Evolutionary conservation across 2,329 filamentous ascomycete species (phyloP).

Genomic region (Aureobasidium sp.): DNA sequence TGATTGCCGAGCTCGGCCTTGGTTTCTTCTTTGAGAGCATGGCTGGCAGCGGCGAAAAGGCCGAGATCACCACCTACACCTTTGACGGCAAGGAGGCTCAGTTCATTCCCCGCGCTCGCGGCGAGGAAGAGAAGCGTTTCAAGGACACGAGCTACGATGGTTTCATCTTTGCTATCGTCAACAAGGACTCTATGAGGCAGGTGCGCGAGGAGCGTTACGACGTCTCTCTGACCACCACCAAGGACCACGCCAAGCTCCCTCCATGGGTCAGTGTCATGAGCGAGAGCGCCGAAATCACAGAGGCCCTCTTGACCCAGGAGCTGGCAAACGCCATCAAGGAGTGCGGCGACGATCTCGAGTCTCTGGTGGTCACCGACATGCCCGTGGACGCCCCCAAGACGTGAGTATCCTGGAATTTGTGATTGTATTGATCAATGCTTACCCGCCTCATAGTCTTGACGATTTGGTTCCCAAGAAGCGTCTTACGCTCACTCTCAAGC

Average conservation of each 20-base stretch:
- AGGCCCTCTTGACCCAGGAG: conserved; percentile 79
- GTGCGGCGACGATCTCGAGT: conserved; percentile 71
- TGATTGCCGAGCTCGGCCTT: conserved; percentile 59
- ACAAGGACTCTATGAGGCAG: conserved; percentile 89
- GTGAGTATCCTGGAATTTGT: conserved; percentile 44
- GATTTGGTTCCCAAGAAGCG: conserved; percentile 83
- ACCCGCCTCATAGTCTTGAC: conserved; percentile 54
- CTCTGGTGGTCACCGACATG: conserved; percentile 83
- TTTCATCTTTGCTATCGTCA: conserved; percentile 91
- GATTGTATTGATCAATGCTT: background rate
- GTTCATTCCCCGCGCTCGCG: conserved; percentile 58
- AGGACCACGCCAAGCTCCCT: conserved; percentile 85
- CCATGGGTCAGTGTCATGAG: conserved; percentile 91
- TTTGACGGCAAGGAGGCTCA: conserved; percentile 88
- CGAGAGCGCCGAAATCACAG: conserved; percentile 91
- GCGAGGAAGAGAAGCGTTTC: conserved; percentile 55
- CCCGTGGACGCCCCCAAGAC: conserved; percentile 78
- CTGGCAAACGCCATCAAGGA: conserved; percentile 70
- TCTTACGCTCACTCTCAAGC: conserved; percentile 65
- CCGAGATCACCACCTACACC: conserved; percentile 73
- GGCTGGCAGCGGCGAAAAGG: conserved; percentile 59
- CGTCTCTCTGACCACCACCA: conserved; percentile 83
- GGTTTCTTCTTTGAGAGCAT: conserved; percentile 77
- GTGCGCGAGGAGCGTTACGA: conserved; percentile 92
- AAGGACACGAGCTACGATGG: conserved; percentile 65